These are phyloP conservation scores for Peterozyma toletana DNA, from an alignment of 805 yeast species.

Conservation along the genomic window DNA sequence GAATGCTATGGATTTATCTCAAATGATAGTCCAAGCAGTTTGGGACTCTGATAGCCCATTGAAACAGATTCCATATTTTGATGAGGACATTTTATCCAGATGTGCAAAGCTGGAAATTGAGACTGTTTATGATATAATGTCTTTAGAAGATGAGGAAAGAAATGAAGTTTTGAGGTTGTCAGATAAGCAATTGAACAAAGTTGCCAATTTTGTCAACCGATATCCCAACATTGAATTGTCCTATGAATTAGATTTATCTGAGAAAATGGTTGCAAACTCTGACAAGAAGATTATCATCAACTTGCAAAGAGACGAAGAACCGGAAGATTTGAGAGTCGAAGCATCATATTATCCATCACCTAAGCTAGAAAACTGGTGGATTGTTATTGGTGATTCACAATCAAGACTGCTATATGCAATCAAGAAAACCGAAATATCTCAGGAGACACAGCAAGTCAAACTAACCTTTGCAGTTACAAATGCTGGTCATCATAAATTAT, in stretches of 20 bases:
- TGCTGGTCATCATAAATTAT: conserved; percentile 54
- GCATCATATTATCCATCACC: conserved; percentile 52
- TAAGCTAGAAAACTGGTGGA: conserved; percentile 80
- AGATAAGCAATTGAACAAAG: conserved; percentile 44
- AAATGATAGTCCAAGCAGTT: conserved; percentile 80
- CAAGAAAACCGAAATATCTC: conserved; percentile 50
- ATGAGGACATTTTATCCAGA: conserved; percentile 39
- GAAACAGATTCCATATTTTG: conserved; percentile 73
- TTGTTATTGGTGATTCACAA: conserved; percentile 66
- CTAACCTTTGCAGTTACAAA: conserved; percentile 52
- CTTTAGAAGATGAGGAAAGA: conserved; percentile 58
- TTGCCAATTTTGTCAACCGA: conserved; percentile 83
- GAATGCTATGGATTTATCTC: conserved; percentile 79
- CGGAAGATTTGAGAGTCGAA: conserved; percentile 51
- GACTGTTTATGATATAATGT: conserved; percentile 73
- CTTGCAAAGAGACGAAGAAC: conserved; percentile 70
- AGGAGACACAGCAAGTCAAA: conserved; percentile 43
- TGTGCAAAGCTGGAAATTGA: conserved; percentile 52
- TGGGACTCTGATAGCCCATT: conserved; percentile 79
- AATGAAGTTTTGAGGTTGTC: conserved; percentile 47
- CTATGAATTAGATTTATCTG: conserved; percentile 37
- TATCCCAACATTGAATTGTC: conserved; percentile 80
- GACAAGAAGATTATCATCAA: conserved; percentile 39
- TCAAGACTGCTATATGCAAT: conserved; percentile 64
- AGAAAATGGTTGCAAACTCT: conserved; percentile 38